phyloP scores from a whole-genome alignment of 345 rosid genomes.

The Salix exigua region DNA sequence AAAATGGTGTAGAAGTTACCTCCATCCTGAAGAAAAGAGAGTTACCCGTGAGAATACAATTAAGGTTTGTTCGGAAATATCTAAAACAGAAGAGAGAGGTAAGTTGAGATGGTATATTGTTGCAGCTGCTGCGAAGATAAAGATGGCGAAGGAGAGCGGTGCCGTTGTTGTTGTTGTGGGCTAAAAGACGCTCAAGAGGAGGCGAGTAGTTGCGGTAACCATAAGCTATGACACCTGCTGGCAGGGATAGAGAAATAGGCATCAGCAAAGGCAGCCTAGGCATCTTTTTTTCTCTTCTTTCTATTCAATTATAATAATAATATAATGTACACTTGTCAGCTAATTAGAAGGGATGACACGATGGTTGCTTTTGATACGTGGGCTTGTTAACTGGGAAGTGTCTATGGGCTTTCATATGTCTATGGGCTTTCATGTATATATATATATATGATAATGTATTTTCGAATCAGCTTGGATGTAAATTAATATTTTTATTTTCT shows the following conservation, averaged over 20 bases:
- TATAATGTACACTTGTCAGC: background rate
- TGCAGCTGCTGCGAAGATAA: background rate
- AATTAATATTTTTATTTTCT: too few relatives aligned
- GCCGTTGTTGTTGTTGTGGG: background rate
- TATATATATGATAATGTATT: too few relatives aligned
- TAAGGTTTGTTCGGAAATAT: conserved; percentile 21
- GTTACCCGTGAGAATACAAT: conserved; percentile 39
- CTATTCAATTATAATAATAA: background rate
- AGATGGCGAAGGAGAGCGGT: conserved; percentile 1
- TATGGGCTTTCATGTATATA: too few relatives aligned
- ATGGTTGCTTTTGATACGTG: background rate
- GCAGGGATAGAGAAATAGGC: conserved; percentile 19
- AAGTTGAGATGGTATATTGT: conserved; percentile 2
- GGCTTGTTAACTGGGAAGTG: background rate
- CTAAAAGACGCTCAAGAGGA: conserved; percentile 30
- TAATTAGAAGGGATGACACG: background rate
- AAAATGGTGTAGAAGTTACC: conserved; percentile 33
- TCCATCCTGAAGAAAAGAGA: conserved; percentile 51
- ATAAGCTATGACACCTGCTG: conserved; percentile 28
- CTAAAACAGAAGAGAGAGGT: conserved; percentile 22
- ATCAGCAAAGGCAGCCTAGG: background rate
- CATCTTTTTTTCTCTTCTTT: background rate
- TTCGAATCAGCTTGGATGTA: too few relatives aligned
- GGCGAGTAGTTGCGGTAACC: conserved; percentile 41
- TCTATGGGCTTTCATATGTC: background rate